Percentiles rank a stretch among this genome's conserved stretches.
Evolutionary conservation across 495 filamentous ascomycete genomes (phyloP).

Genomic region (Penicillium waksmanii): DNA sequence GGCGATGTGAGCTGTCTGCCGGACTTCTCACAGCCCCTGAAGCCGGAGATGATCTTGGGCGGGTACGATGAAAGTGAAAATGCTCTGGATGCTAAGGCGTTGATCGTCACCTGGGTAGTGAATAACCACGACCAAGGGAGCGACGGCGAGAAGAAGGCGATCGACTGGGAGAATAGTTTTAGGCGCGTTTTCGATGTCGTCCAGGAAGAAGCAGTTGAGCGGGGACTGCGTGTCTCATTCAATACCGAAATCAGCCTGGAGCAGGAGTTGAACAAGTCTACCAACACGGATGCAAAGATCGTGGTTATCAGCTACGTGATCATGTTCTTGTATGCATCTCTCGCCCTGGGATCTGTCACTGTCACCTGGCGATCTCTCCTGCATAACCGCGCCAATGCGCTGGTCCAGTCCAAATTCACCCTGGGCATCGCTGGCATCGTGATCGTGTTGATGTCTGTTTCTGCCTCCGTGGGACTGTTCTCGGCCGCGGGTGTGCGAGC

Average conservation of each 20-base stretch:
- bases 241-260: slow-evolving; percentile 93
- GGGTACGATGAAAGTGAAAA: slow-evolving; percentile 70
- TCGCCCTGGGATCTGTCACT: slow-evolving; percentile 87
- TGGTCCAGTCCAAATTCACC: slow-evolving; percentile 95
- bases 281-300: slow-evolving; percentile 97
- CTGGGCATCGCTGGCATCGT: slow-evolving; percentile 89
- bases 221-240: slow-evolving; percentile 86
- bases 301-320: slow-evolving; percentile 96
- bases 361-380: slow-evolving; percentile 74
- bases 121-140: slow-evolving; percentile 81
- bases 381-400: slow-evolving; percentile 74
- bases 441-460: slow-evolving; percentile 97
- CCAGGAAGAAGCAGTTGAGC: slow-evolving; percentile 76
- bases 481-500: slow-evolving; percentile 88
- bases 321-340: slow-evolving; percentile 96
- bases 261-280: slow-evolving; percentile 91
- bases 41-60: slow-evolving; percentile 83
- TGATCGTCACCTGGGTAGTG: slow-evolving; percentile 95
- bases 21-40: slow-evolving; percentile 81
- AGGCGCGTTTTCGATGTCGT: slow-evolving; percentile 68
- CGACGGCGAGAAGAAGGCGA: slow-evolving; percentile 66
- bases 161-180: slow-evolving; percentile 86
- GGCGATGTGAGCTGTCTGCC: slow-evolving; percentile 75
- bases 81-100: slow-evolving; percentile 73
- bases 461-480: slow-evolving; percentile 90